These are phyloP conservation scores for Tricholoma matsutake DNA, from an alignment of 768 basidiomycete species.

Conservation along the genomic window DNA sequence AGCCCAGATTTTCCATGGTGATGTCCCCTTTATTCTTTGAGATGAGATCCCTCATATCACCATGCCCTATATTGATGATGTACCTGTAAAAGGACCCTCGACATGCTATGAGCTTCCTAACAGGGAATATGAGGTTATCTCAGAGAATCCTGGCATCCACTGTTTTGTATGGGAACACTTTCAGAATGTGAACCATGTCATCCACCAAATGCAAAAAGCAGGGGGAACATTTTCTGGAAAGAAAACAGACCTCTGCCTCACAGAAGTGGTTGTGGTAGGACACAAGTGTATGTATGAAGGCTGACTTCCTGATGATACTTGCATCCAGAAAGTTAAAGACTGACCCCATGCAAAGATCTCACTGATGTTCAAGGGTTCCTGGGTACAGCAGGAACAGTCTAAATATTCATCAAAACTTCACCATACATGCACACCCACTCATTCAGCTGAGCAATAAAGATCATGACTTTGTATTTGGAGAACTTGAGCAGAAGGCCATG, in stretches of 20 bases:
- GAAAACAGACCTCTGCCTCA: constrained; percentile 23
- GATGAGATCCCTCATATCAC: constrained; percentile 6
- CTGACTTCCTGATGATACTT: constrained; percentile 20
- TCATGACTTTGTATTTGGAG: constrained; percentile 24
- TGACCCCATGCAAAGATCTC: constrained; percentile 16
- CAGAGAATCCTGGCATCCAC: too few relatives aligned
- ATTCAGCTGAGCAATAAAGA: constrained; percentile 13
- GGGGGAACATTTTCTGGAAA: constrained; percentile 31
- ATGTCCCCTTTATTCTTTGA: background rate
- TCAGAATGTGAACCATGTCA: too few relatives aligned
- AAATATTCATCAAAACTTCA: constrained; percentile 23
- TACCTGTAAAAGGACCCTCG: constrained; percentile 5
- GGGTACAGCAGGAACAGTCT: constrained; percentile 17
- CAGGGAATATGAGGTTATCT: constrained; percentile 4
- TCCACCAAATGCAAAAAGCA: constrained; percentile 18
- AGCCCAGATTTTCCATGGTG: constrained; percentile 33
- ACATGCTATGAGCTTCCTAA: background rate
- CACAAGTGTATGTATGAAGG: constrained; percentile 25
- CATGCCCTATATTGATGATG: constrained; percentile 18
- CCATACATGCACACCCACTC: constrained; percentile 23
- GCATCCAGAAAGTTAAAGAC: constrained; percentile 24
- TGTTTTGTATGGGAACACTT: too few relatives aligned
- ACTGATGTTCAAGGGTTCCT: constrained; percentile 24
- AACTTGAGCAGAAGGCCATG: constrained; percentile 19
- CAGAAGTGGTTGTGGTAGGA: constrained; percentile 27